Percentiles rank a stretch among this genome's conserved stretches.
These are phyloP conservation scores for Microbotryomycetes sp. DNA, from an alignment of 1,284 basidiomycete genomes.

Conservation along the genomic window DNA sequence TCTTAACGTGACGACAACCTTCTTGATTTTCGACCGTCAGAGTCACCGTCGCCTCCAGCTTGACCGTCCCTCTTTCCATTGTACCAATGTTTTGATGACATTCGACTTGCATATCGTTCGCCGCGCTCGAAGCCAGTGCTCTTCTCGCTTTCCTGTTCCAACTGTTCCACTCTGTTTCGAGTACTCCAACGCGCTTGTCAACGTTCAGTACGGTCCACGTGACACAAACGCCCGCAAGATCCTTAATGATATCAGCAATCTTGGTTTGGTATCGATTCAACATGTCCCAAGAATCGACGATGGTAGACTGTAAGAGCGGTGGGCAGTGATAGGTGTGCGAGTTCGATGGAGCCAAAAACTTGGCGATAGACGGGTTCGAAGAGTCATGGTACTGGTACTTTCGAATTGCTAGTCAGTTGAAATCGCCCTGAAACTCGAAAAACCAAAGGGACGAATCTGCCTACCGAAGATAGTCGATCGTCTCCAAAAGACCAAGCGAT, in stretches of 20 bases:
- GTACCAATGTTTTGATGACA: no score
- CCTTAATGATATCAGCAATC: slow-evolving; percentile 5
- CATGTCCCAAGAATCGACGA: slow-evolving; percentile 24
- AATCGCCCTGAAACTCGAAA: not conserved
- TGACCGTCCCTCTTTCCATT: not conserved
- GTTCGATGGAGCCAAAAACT: slow-evolving; percentile 50
- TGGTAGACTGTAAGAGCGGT: slow-evolving; percentile 39
- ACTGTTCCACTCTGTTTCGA: slow-evolving; percentile 52
- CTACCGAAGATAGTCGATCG: slow-evolving; percentile 63
- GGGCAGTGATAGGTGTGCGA: slow-evolving; percentile 26
- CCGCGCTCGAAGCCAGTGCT: slow-evolving; percentile 7
- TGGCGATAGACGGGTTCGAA: slow-evolving; percentile 49
- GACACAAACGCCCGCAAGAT: not conserved
- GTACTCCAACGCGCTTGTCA: slow-evolving; percentile 35
- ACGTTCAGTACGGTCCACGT: not conserved
- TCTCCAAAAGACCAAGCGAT: slow-evolving; percentile 71
- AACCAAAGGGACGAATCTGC: no score
- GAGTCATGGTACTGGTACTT: slow-evolving; percentile 14
- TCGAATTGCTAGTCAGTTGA: not conserved
- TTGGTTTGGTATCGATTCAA: not conserved
- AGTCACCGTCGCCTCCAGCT: not conserved
- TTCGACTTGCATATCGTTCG: no score
- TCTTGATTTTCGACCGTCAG: not conserved
- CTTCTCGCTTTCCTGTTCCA: slow-evolving; percentile 64
- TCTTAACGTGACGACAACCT: not conserved